Percentiles rank a stretch among this genome's conserved stretches.
Evolutionary conservation across 2,329 filamentous ascomycete species (phyloP).

Genomic region (Diaporthe citri): DNA sequence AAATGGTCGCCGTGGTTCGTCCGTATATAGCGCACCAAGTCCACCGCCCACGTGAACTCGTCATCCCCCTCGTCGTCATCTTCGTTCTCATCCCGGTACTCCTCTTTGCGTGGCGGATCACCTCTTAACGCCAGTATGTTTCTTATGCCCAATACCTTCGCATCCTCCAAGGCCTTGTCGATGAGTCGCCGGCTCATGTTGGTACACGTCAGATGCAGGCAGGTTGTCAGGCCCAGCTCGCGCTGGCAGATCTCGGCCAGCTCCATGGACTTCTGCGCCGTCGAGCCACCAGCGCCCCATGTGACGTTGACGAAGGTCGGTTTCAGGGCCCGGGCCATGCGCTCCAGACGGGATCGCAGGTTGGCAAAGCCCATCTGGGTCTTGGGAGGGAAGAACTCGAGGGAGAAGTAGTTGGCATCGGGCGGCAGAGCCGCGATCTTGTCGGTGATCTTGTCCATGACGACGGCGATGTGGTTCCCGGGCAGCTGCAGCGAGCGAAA

Average conservation of each 20-base stretch:
- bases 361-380: conserved; percentile 96
- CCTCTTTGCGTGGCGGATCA: conserved; percentile 89
- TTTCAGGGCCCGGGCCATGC: conserved; percentile 91
- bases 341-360: conserved; percentile 89
- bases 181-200: conserved; percentile 93
- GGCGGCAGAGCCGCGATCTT: conserved; percentile 92
- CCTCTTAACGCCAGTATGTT: conserved; percentile 95
- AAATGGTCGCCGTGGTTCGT: conserved; percentile 93
- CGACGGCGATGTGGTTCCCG: conserved; percentile 25
- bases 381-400: conserved; percentile 99
- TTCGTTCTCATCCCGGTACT: conserved; percentile 77
- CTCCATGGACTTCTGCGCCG: conserved; percentile 89
- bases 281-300: conserved; percentile 96
- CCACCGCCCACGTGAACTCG: conserved; percentile 89
- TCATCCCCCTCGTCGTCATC: conserved; percentile 77
- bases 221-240: conserved; percentile 92
- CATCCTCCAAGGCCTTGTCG: conserved; percentile 90
- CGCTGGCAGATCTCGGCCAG: conserved; percentile 95
- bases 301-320: conserved; percentile 98
- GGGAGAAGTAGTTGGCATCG: conserved; percentile 88
- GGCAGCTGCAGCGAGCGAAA: background rate
- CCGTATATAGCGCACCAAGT: conserved; percentile 90
- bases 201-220: conserved; percentile 95
- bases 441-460: conserved; percentile 91
- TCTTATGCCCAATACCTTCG: conserved; percentile 88